Conservation (phyloP, 495 filamentous ascomycete species). For the Aspergillus olivimuriae region DNA sequence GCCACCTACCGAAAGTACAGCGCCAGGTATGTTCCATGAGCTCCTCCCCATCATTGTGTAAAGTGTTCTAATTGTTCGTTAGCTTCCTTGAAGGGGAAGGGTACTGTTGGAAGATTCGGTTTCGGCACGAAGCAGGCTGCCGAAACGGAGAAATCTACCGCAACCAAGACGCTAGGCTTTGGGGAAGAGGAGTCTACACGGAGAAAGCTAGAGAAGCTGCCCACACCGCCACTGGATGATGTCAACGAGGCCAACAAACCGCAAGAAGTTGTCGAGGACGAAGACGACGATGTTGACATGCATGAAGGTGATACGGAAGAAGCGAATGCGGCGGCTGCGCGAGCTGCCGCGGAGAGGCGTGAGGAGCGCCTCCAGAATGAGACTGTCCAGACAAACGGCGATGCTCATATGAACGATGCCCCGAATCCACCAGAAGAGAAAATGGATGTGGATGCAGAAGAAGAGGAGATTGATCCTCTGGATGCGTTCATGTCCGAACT, state of each 20-base stretch:
- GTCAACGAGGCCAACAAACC: slow-evolving; percentile 52
- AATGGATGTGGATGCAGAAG: slow-evolving; percentile 38
- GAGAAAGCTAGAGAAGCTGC: slow-evolving; percentile 82
- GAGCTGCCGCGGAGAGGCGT: slow-evolving; percentile 69
- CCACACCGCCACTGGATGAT: slow-evolving; percentile 62
- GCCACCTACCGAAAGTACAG: slow-evolving; percentile 39
- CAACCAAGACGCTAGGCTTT: slow-evolving; percentile 72
- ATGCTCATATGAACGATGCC: slow-evolving; percentile 39
- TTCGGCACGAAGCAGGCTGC: slow-evolving; percentile 57
- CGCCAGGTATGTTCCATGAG: slow-evolving; percentile 32
- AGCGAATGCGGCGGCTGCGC: slow-evolving; percentile 75
- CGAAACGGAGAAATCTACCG: slow-evolving; percentile 59
- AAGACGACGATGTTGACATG: slow-evolving; percentile 68
- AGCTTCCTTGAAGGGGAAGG: slow-evolving; percentile 48
- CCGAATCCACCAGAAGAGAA: slow-evolving; percentile 29
- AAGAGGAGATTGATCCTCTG: slow-evolving; percentile 75
- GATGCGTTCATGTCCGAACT: slow-evolving; percentile 94
- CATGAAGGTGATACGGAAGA: slow-evolving; percentile 77
- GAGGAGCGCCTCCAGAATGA: slow-evolving; percentile 61
- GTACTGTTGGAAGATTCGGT: slow-evolving; percentile 79
- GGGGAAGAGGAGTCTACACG: slow-evolving; percentile 81
- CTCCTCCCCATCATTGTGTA: no score
- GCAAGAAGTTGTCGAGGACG: slow-evolving; percentile 51
- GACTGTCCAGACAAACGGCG: slow-evolving; percentile 20
- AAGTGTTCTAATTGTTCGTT: no score